Base-by-base conservation (phyloP, 2,329 filamentous ascomycete species). In the Periglandula ipomoeae region DNA sequence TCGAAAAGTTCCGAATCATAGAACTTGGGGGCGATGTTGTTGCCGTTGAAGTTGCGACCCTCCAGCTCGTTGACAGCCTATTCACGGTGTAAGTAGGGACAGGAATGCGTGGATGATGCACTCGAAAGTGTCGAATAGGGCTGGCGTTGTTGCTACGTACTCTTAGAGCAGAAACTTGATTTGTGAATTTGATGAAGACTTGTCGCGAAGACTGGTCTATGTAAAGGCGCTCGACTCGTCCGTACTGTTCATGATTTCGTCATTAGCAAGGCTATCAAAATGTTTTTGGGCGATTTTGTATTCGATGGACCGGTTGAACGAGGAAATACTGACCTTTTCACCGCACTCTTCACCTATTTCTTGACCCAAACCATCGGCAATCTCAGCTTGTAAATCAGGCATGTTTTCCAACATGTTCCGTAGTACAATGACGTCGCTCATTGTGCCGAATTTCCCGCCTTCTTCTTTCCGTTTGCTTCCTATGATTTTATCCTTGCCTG, bases 261-360 rank as follows among this genome's bases (percentile, higher is more conserved):
- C n/a, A 49, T 49, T 26, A 45, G 52, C 49, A 44, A 53, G 46
- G 34, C 24, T 41, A 5, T 3, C 5, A 23, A 5, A 3, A 20
- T 19, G n/a, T n/a, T n/a, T n/a, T n/a, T n/a, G n/a, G n/a, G n/a
- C n/a, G n/a, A n/a, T n/a, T n/a, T n/a, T n/a, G n/a, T n/a, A n/a
- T n/a, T n/a, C n/a, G n/a, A n/a, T 39, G 15, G 34, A 39, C 13
- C 8, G 30, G 6, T 6, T 11, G 26, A n/a, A 24, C 8, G 2
- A 32, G 27, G 3, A 13, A 17, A 24, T n/a, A 23, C 44, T 17
- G 52, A 84, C 79, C 75, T 90, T 89, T 55, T 88, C 81, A 44
- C 83, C 84, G 65, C 94, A 96, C 62, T 95, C 88, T 60, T 96
- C 88, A 6, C 93, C 93, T 65, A 98, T 96, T 64, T 96, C 90